These are phyloP conservation scores for Taphrina populina DNA, from an alignment of 1,139 yeast species.

Conservation along the genomic window DNA sequence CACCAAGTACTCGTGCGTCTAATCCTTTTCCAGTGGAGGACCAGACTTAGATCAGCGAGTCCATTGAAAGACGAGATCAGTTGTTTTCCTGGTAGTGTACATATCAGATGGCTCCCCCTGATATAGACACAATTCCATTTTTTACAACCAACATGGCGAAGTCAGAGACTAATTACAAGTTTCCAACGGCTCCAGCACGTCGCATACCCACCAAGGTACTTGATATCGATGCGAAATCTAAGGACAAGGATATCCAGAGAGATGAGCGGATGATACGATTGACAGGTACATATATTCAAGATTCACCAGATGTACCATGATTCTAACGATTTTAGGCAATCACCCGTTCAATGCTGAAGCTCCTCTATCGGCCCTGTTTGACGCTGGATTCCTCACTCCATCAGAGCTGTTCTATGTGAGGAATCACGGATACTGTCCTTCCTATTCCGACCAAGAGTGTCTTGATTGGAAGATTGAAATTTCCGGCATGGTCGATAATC, in stretches of 20 bases:
- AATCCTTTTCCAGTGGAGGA: too few species aligned
- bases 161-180: background rate
- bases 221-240: slow-evolving; percentile 42
- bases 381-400: slow-evolving; percentile 45
- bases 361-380: slow-evolving; percentile 42
- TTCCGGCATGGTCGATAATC: slow-evolving; percentile 44
- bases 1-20: too few species aligned
- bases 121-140: slow-evolving; percentile 16
- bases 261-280: slow-evolving; percentile 44
- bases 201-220: slow-evolving; percentile 24
- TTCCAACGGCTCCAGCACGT: slow-evolving; percentile 37
- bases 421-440: slow-evolving; percentile 46
- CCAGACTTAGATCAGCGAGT: too few species aligned
- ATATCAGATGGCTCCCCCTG: slow-evolving; percentile 29
- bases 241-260: slow-evolving; percentile 44
- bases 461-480: slow-evolving; percentile 43
- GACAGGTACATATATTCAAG: slow-evolving; percentile 42
- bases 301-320: background rate
- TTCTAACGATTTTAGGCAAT: slow-evolving; percentile 8
- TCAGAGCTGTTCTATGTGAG: slow-evolving; percentile 45
- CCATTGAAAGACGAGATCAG: too few species aligned
- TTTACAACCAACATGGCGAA: background rate
- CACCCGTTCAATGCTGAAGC: slow-evolving; percentile 47
- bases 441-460: slow-evolving; percentile 39
- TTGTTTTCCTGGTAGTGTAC: too few species aligned